Percentiles rank a stretch among this genome's conserved stretches.
Evolutionary conservation across 306 rosid genomes (phyloP).

Genomic region (Acacia acuminata): DNA sequence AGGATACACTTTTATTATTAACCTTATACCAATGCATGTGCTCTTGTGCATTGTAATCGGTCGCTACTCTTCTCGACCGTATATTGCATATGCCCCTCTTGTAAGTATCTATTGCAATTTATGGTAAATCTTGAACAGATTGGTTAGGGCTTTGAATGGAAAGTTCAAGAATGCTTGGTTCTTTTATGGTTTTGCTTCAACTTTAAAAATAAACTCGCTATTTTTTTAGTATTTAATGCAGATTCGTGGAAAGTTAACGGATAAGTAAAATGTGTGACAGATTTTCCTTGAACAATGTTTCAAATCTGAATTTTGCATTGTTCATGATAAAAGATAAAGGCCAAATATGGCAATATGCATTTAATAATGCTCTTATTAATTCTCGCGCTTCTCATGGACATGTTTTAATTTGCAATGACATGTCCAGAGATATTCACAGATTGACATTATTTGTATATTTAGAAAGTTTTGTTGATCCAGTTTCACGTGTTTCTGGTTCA

Average conservation of each 20-base stretch:
- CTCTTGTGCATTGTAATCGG: constrained; percentile 93
- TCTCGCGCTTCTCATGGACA: neutral
- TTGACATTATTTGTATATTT: constrained; percentile 13
- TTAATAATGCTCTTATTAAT: neutral
- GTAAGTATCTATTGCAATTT: constrained; percentile 57
- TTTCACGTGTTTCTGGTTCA: constrained; percentile 32
- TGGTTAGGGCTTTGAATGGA: constrained; percentile 3
- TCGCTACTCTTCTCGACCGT: constrained; percentile 88
- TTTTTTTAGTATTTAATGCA: too few relatives aligned
- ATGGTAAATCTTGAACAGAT: neutral
- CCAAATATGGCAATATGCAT: too few relatives aligned
- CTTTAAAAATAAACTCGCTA: too few relatives aligned
- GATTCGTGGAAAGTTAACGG: too few relatives aligned
- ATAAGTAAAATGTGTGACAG: too few relatives aligned
- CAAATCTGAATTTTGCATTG: too few relatives aligned
- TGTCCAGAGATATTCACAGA: constrained; percentile 16
- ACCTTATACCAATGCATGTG: constrained; percentile 97
- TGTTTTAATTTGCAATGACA: constrained; percentile 13
- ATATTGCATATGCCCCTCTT: too few relatives aligned
- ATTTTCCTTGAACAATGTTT: too few relatives aligned
- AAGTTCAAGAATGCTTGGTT: constrained; percentile 19
- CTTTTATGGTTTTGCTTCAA: too few relatives aligned
- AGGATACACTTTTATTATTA: constrained; percentile 97
- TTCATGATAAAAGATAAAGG: too few relatives aligned
- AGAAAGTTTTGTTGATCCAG: neutral